These are phyloP conservation scores for Salix exigua DNA, from an alignment of 345 rosid species.

Conservation along the genomic window DNA sequence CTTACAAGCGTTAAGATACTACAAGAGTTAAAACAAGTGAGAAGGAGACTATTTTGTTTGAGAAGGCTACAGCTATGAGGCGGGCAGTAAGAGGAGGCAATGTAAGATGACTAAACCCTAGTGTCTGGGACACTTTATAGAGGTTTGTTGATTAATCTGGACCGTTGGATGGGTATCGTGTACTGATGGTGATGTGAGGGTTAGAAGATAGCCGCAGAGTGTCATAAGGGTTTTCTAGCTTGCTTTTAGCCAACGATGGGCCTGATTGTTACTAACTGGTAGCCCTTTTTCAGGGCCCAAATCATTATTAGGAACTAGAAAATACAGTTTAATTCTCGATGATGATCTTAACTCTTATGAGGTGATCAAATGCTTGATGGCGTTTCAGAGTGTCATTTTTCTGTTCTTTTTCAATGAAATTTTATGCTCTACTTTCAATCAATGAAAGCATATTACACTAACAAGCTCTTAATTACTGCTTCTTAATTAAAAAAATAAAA, in stretches of 20 bases:
- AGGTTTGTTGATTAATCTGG: not conserved
- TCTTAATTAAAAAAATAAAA: too few species aligned
- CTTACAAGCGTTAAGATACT: not conserved
- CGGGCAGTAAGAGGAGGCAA: too few species aligned
- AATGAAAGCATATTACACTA: too few species aligned
- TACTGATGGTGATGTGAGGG: not conserved
- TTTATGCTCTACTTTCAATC: too few species aligned
- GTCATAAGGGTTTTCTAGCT: not conserved
- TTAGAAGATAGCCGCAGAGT: not conserved
- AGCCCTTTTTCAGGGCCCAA: not conserved
- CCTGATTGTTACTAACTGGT: not conserved
- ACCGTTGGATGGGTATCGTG: not conserved
- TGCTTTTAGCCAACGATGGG: not conserved
- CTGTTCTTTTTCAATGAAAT: too few species aligned
- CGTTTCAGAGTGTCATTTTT: too few species aligned
- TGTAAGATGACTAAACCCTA: too few species aligned
- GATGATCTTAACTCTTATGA: too few species aligned
- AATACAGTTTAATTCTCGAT: too few species aligned
- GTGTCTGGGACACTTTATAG: not conserved
- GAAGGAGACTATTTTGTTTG: not conserved
- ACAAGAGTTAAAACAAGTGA: too few species aligned
- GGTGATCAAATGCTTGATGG: too few species aligned
- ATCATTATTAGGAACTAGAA: not conserved
- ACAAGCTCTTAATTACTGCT: too few species aligned
- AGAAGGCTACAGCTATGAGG: not conserved